Conservation (phyloP, 495 filamentous ascomycete genomes). For the Rostrohypoxylon terebratum region DNA sequence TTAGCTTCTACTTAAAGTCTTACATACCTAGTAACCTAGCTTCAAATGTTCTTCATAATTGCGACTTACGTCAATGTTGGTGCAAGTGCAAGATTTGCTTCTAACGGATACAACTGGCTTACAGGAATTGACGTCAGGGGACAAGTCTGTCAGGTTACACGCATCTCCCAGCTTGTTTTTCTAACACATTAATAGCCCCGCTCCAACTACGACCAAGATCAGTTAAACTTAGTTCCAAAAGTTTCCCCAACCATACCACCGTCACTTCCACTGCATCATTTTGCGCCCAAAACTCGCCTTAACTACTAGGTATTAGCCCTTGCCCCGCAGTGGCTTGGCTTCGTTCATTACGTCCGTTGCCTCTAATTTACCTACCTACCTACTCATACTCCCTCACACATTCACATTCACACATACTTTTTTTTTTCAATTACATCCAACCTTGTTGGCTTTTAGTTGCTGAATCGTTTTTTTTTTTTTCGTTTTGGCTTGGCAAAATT, state of each 20-base stretch:
- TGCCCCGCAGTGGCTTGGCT: constrained; percentile 8
- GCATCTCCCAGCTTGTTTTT: constrained; percentile 37
- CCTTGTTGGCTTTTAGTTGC: not conserved
- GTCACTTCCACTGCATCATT: constrained; percentile 28
- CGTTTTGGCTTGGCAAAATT: too few relatives aligned
- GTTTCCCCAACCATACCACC: constrained; percentile 10
- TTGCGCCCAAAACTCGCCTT: constrained; percentile 32
- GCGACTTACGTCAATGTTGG: constrained; percentile 16
- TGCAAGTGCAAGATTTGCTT: constrained; percentile 11
- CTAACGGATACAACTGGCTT: constrained; percentile 7
- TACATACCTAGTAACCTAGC: too few relatives aligned
- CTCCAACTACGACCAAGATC: constrained; percentile 18
- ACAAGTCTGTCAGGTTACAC: constrained; percentile 31
- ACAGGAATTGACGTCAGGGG: constrained; percentile 42
- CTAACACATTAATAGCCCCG: constrained; percentile 29
- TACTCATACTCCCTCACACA: constrained; percentile 8
- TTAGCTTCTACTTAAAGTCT: not conserved
- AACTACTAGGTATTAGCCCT: constrained; percentile 2
- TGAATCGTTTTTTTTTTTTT: constrained; percentile 27
- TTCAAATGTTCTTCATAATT: not conserved
- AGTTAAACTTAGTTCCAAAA: not conserved
- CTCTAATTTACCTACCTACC: too few relatives aligned
- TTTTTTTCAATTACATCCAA: constrained; percentile 1
- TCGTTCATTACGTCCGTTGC: constrained; percentile 18
- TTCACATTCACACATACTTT: not conserved